Base-by-base conservation (phyloP, 257 asterid species). In the Penstemon barbatus region DNA sequence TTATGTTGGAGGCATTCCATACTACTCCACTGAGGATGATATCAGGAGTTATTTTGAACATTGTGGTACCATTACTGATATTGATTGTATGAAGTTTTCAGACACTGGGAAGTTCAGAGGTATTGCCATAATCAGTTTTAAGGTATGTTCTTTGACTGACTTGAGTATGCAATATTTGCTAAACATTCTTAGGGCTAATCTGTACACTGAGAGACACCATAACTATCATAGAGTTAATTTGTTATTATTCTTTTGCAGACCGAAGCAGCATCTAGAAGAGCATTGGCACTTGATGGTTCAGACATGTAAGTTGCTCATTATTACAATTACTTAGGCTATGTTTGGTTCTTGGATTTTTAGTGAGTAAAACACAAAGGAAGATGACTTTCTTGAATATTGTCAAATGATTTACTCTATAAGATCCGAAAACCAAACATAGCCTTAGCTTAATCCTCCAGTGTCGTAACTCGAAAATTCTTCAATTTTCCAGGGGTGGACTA, bases 101-200 rank as follows among this genome's bases (percentile, higher is more conserved):
- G 99, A 91, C 76, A 94, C 85, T 48, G 93, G 97, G 76, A 94
- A 91, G 82, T 94, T 94, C 82, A 83, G 99, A 83, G 99, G 99
- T 73, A 91, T 94, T 42, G 99, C 97, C 73, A 89, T 94, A 10
- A 81, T 94, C 78, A 85, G 83, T 79, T 91, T 87, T 79, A 91
- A 84, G 96, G 99, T 94, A 79, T 8, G 65, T 75, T 74, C 57
- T 63, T 71, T 43, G 46, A 55, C 62, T 65, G 46, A 65, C 60
- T 69, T 37, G 67, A 41, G 25, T 50, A 18, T 15, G 18, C 18
- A 37, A 36, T 38, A 13, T 61, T 37, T 63, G 50, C 57, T 50
- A 54, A 25, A 25, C 33, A 25, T 25, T 25, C 33, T 2, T 25
- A 25, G 33, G 33, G 33, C 2, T 25, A 55, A 46, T 66, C 56